Evolutionary conservation across 2,329 filamentous ascomycete species (phyloP), one percentile per base, ranked within the genome.

Genomic region (Macroventuria anomochaeta): DNA sequence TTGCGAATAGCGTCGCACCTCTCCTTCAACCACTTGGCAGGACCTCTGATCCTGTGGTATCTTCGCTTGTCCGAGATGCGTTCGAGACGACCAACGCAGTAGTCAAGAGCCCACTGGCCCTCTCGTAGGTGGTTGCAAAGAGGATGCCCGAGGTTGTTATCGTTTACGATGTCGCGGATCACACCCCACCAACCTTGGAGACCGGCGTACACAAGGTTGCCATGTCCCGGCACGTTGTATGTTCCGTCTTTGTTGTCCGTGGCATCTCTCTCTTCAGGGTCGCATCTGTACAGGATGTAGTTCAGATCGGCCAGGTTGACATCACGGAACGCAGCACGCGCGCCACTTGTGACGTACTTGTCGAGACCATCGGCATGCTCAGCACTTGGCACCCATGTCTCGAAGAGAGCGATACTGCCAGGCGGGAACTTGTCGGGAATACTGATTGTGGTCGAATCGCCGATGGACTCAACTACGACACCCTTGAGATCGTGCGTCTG

Each of bases 101-200:
- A 97, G 72, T 97, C 93, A 17, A 97, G 77, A 2, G 91, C 88
- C 95, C 95, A 99, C 62, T 93, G 86, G 0, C 95, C 95, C 61
- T 96, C 85, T 43, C 95, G 88, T 5, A 99, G 83, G 69, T 99
- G 93, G 68, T 97, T 88, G 74, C 93, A 97, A 10, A 99, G 82
- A 0, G 95, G 90, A 71, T 99, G 95, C 0, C 90, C 95, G 7
- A 99, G 84, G 70, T 97, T 87, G 72, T 99, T 99, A 59, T 95
- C 87, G 43, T 83, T 84, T 64, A 97, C 90, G 57, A 99, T 88
- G 52, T 89, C 82, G 64, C 91, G 88, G 34, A 99, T 79, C 0
- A 96, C 80, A 71, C 92, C 97, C 92, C 93, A 96, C 93, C 95
- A 99, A 31, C 96, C 96, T 74, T 99, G 95, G n/a, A 99, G 82